These are phyloP conservation scores for Metrosideros polymorpha DNA, from an alignment of 441 rosid genomes.

Conservation along the genomic window DNA sequence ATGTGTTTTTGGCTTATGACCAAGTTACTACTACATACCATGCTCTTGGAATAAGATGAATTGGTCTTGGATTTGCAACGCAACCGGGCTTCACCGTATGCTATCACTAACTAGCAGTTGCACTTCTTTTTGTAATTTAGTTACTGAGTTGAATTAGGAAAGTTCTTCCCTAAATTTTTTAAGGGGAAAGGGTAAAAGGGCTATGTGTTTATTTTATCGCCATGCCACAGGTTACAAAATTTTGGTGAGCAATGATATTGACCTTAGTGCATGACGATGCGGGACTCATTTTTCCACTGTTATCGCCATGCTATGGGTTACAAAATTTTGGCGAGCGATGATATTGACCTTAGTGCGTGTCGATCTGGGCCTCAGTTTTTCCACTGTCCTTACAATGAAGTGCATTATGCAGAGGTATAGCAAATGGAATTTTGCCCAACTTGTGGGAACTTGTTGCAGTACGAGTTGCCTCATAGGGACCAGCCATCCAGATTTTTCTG, in stretches of 20 bases:
- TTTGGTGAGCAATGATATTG: not conserved
- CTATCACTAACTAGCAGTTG: too few relatives aligned
- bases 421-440: constrained; percentile 53
- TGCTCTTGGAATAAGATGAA: not conserved
- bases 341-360: not conserved
- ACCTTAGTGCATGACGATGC: not conserved
- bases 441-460: constrained; percentile 39
- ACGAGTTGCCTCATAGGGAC: constrained; percentile 31
- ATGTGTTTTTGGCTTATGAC: not conserved
- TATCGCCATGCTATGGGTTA: not conserved
- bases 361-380: not conserved
- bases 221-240: not conserved
- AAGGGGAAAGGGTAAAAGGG: not conserved
- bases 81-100: not conserved
- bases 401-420: not conserved
- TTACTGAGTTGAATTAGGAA: not conserved
- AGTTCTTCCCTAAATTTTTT: not conserved
- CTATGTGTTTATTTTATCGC: not conserved
- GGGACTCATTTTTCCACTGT: not conserved
- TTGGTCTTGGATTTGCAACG: not conserved
- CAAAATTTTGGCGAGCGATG: too few relatives aligned
- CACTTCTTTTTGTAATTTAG: not conserved
- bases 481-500: constrained; percentile 34
- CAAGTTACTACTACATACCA: not conserved
- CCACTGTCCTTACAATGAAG: not conserved